phyloP scores from a whole-genome alignment of 192 early-diverging fungal genomes.

The Phlyctochytrium arcticum region DNA sequence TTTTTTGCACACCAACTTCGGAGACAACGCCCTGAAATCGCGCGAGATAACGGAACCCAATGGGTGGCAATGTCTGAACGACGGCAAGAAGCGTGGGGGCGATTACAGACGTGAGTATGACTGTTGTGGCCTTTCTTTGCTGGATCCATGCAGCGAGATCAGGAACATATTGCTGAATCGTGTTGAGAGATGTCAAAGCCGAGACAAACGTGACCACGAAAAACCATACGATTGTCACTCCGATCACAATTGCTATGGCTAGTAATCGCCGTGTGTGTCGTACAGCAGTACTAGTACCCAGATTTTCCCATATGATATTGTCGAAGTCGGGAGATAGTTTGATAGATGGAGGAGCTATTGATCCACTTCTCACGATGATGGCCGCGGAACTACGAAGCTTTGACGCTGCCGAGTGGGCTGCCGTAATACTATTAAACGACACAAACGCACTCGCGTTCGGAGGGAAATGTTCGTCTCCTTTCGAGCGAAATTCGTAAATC shows the following conservation, averaged over 20 bases:
- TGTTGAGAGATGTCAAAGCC: slow-evolving; percentile 12
- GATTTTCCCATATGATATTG: slow-evolving; percentile 51
- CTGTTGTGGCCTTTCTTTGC: not conserved
- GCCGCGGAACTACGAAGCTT: slow-evolving; percentile 3
- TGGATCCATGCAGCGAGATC: slow-evolving; percentile 18
- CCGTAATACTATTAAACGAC: slow-evolving; percentile 26
- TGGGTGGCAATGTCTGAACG: slow-evolving; percentile 37
- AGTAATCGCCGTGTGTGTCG: slow-evolving; percentile 28
- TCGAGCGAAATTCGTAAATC: slow-evolving; percentile 39
- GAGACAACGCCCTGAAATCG: slow-evolving; percentile 30
- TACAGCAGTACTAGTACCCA: slow-evolving; percentile 22
- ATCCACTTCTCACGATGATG: not conserved
- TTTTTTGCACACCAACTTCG: slow-evolving; percentile 38
- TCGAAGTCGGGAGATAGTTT: slow-evolving; percentile 39
- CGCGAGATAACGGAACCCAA: slow-evolving; percentile 28
- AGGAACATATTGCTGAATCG: not conserved
- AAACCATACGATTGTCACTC: slow-evolving; percentile 32
- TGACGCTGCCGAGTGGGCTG: slow-evolving; percentile 25
- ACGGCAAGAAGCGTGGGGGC: slow-evolving; percentile 30
- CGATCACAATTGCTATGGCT: slow-evolving; percentile 26
- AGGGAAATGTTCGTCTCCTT: slow-evolving; percentile 26
- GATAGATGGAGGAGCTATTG: slow-evolving; percentile 14
- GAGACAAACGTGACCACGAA: slow-evolving; percentile 25
- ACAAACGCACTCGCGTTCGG: slow-evolving; percentile 35
- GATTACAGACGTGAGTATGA: slow-evolving; percentile 29